These are phyloP conservation scores for Daldinia childiae DNA, from an alignment of 495 filamentous ascomycete species.

Conservation along the genomic window DNA sequence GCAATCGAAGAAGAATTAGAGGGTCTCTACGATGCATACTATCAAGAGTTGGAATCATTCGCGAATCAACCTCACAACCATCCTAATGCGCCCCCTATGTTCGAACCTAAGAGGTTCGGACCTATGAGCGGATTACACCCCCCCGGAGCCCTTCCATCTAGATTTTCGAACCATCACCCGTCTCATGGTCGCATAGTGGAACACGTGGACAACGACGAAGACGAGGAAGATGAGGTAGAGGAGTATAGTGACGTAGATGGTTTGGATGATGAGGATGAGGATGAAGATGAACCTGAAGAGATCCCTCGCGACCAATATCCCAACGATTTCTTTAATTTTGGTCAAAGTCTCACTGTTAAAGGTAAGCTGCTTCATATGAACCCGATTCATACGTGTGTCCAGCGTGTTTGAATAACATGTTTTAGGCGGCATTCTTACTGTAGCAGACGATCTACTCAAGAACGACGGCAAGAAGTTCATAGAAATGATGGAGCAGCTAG, in stretches of 20 bases:
- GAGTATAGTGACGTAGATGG: slow-evolving; percentile 64
- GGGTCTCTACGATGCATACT: slow-evolving; percentile 99
- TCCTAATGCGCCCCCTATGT: slow-evolving; percentile 65
- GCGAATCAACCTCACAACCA: slow-evolving; percentile 84
- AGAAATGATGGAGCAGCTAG: slow-evolving; percentile 99
- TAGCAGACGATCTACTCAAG: slow-evolving; percentile 97
- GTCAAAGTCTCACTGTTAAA: slow-evolving; percentile 95
- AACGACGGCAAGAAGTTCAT: slow-evolving; percentile 99
- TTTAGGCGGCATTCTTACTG: slow-evolving; percentile 95
- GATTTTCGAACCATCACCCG: slow-evolving; percentile 60
- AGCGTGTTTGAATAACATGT: slow-evolving; percentile 46
- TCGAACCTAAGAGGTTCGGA: slow-evolving; percentile 68
- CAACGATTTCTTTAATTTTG: slow-evolving; percentile 94
- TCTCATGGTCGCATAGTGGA: slow-evolving; percentile 65
- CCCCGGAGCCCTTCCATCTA: slow-evolving; percentile 55
- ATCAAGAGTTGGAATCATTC: slow-evolving; percentile 96
- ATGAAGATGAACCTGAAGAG: slow-evolving; percentile 66
- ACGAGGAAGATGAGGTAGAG: slow-evolving; percentile 72
- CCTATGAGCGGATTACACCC: slow-evolving; percentile 62
- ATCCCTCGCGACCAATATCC: slow-evolving; percentile 71
- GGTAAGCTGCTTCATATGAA: slow-evolving; percentile 63
- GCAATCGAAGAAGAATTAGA: slow-evolving; percentile 99
- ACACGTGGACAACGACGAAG: slow-evolving; percentile 67
- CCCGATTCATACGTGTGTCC: slow-evolving; percentile 45
- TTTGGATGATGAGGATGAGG: slow-evolving; percentile 71